Evolutionary conservation across 495 filamentous ascomycete species (phyloP), one percentile per base, ranked within the genome.

Genomic region (Penicillium ucsense): DNA sequence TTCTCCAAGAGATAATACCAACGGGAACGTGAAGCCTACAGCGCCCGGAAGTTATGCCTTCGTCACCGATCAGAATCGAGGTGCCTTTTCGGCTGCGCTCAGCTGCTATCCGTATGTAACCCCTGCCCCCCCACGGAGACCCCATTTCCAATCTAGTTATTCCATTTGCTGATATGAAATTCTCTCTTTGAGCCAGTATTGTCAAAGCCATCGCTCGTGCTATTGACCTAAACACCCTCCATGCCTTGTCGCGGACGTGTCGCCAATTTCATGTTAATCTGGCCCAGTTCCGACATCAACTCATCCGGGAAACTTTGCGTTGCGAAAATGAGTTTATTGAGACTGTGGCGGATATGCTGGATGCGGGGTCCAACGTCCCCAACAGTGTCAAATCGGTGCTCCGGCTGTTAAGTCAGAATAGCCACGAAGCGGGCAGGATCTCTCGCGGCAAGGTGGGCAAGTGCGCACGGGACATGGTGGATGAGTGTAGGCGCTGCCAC

Each of bases 391-490:
- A 68, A 44, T 66, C 62, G 2, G 65, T 70, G 32, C 53, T 68
- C 7, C 63, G 48, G 6, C 38, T 67, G 12, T 43, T 72, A 27
- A 71, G 64, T 43, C 56, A 58, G 34, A 58, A 59, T 7, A 64
- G 49, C 10, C 38, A 47, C 8, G 61, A 61, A 41, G 49, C 61
- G 11, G 64, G 64, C 5, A 69, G 72, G 12, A 61, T 83, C 45
- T 73, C 72, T 2, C 77, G 69, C 43, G 84, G 84, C 38, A 88
- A 85, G 61, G 67, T 85, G 20, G 78, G 83, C 8, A 73, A 73
- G 50, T 95, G 89, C 57, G 89, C 89, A 35, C 71, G 86, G 32
- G 89, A 95, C 62, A 75, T 92, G 79, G 89, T 95, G 4, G 76
- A 68, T 10, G 85, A 83, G 52, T 95, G 89, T 65, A 79, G 86